Percentiles rank a stretch among this genome's conserved stretches.
These are phyloP conservation scores for Crithidia mellificae DNA, from an alignment of 208 protist species.

Conservation along the genomic window DNA sequence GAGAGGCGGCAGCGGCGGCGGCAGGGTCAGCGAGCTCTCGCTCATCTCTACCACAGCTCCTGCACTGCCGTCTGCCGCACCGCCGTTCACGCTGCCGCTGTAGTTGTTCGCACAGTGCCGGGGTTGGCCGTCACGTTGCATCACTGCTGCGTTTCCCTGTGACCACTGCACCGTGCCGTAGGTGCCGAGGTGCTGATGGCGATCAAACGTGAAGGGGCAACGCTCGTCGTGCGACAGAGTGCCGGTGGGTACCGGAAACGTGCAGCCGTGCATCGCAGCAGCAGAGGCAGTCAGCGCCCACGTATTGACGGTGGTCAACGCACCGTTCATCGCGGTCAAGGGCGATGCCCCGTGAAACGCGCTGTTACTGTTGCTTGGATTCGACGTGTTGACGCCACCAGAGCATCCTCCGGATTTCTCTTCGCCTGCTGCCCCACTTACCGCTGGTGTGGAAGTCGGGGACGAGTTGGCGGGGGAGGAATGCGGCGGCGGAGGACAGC, in stretches of 20 bases:
- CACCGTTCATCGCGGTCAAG: neutral
- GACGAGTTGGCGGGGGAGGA: neutral
- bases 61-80: neutral
- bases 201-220: slow-evolving; percentile 40
- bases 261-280: slow-evolving; percentile 9
- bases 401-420: neutral
- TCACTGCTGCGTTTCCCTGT: slow-evolving; percentile 39
- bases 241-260: slow-evolving; percentile 16
- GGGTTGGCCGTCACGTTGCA: neutral
- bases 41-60: neutral
- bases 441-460: neutral
- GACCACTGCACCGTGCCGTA: slow-evolving; percentile 50
- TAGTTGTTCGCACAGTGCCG: no score
- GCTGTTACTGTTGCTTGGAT: neutral
- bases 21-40: neutral
- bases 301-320: slow-evolving; percentile 18
- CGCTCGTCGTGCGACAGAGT: slow-evolving; percentile 31
- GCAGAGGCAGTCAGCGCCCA: slow-evolving; percentile 10
- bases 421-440: neutral
- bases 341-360: neutral
- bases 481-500: slow-evolving; percentile 8
- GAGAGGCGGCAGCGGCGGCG: neutral
- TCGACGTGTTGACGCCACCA: no score
- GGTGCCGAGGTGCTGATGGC: slow-evolving; percentile 47
- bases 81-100: no score